Evolutionary conservation across 2,329 filamentous ascomycete species (phyloP), one percentile per base, ranked within the genome.

Genomic region (Penicillium olsonii): DNA sequence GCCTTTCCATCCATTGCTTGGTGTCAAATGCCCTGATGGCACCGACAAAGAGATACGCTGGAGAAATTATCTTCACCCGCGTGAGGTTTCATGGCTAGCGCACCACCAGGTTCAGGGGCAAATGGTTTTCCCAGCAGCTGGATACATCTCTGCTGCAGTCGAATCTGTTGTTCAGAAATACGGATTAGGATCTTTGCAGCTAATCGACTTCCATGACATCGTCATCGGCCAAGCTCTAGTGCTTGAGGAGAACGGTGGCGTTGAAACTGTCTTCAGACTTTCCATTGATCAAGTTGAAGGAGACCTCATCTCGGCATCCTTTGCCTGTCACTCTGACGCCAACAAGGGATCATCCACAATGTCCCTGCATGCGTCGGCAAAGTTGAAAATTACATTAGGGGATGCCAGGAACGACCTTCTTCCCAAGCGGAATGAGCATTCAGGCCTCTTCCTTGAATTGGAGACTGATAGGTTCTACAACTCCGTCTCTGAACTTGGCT

Each of bases 71-170:
- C 52, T 72, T 5, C 50, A 56, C 4, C 48, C 62, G 1, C 45
- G 45, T 3, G 68, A 73, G 38, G 52, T 70, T 8, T 56, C 65
- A 0, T 73, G 70, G 70, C 47, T 72, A 5, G 33, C 24, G 3
- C 64, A 64, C 42, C 70, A 73, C 40, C 55, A 60, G 29, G 49
- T 73, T 2, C 66, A 69, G 35, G 59, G 59, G 1, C 61, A 68
- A 39, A 58, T 61, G 7, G 53, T 69, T 7, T 66, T 68, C 24
- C 68, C 68, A 5, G 64, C 57, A 4, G 60, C 66, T 5, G 67
- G 57, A 1, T 70, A 63, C 29, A 45, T 66, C 4, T 55, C 52
- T 1, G 65, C 65, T 24, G 64, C 64, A 2, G 47, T 65, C 1
- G 65, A 70, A 29, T 54, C 63, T 9, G 19, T 58, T 4, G 10